Evolutionary conservation across 2,329 filamentous ascomycete genomes (phyloP), one percentile per base, ranked within the genome.

Genomic region (Scytalidium sp.): DNA sequence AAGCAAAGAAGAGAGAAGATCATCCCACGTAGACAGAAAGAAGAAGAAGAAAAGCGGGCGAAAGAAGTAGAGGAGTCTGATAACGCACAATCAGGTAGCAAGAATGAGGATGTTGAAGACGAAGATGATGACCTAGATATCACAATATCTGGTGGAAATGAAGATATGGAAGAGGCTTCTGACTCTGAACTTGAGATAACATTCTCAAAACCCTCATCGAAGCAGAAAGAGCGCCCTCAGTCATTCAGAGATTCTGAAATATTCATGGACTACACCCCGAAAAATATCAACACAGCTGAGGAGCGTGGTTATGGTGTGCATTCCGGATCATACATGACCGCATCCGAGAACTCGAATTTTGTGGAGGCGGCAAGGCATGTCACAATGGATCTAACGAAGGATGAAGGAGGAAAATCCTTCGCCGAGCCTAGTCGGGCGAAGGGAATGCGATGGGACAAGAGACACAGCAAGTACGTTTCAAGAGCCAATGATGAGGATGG

Each of bases 181-280:
- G 79, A 81, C 20, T 72, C 71, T 2, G 85, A 86, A 11, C 72
- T 90, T 25, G 85, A 88, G 66, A 80, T 88, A 17, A 88, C 85
- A 3, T 80, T 93, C 57, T 83, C 84, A 13, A 83, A 84, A 62
- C 72, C 80, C 41, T 67, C 71, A 43, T 70, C 76, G 57, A 65
- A 72, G 61, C 72, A 73, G 54, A 83, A 68, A 64, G 81, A 75
- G 68, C 80, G 73, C 61, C 81, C 64, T 63, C 82, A 74, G 11
- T 80, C 84, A 42, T 96, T 84, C 79, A 84, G 89, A 64, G 92
- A 97, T 66, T 80, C 85, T 0, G 92, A 97, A 41, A 83, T 94
- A 60, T 99, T 95, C 83, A 97, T 99, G 91, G 88, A 90, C 9
- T 99, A 99, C 76, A 89, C 84, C 1, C 94, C 94, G 0, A 85